Conservation (phyloP, 768 basidiomycete species). For the Pulveroboletus sp. region DNA sequence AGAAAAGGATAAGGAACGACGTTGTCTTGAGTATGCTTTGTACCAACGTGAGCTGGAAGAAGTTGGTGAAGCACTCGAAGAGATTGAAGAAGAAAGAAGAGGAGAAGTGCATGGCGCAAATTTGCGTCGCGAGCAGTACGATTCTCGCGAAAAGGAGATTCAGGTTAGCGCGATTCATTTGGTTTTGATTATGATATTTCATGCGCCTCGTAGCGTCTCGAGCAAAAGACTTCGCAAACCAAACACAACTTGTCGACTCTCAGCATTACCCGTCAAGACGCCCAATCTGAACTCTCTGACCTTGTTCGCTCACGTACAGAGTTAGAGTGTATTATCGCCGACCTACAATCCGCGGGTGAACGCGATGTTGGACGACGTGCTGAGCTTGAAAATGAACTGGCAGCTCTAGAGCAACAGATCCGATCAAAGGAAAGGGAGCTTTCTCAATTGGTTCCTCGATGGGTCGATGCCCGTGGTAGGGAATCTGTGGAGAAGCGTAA, state of each 20-base stretch:
- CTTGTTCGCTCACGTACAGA: conserved; percentile 81
- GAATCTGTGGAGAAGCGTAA: conserved; percentile 56
- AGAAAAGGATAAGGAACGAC: conserved; percentile 88
- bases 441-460: conserved; percentile 61
- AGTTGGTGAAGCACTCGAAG: conserved; percentile 77
- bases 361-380: conserved; percentile 61
- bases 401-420: conserved; percentile 55
- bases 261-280: conserved; percentile 63
- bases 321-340: conserved; percentile 76
- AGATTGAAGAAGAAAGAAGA: conserved; percentile 78
- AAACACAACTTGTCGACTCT: conserved; percentile 71
- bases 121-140: conserved; percentile 74
- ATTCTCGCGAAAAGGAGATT: conserved; percentile 77
- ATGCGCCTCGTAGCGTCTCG: conserved; percentile 52
- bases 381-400: conserved; percentile 61
- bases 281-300: conserved; percentile 81
- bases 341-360: conserved; percentile 63
- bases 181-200: background rate
- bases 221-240: conserved; percentile 63
- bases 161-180: conserved; percentile 45
- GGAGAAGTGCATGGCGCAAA: conserved; percentile 84
- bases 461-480: conserved; percentile 51
- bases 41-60: conserved; percentile 90
- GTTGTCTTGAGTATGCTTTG: conserved; percentile 92
- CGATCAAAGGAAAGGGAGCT: conserved; percentile 57